Evolutionary conservation across 305 asterid genomes (phyloP), one percentile per base, ranked within the genome.

Genomic region (Solanum chacoense): DNA sequence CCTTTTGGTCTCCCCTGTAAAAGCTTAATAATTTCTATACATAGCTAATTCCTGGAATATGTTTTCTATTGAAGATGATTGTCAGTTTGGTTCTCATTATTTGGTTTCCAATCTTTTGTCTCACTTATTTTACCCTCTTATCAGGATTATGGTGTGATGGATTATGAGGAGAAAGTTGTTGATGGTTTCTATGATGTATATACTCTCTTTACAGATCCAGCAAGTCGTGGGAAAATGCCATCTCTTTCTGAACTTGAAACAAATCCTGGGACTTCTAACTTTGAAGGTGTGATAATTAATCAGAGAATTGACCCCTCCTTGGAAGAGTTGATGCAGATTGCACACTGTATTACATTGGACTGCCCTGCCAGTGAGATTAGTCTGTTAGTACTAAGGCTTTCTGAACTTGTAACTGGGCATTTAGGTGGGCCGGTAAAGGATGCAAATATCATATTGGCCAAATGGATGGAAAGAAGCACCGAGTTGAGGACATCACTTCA

Each of bases 181-280:
- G 99, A 98, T 94, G 99, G 99, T 80, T 98, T 98, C 93, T 98
- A 95, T 90, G 99, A 98, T 92, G 94, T 96, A 76, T 93, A 95
- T 92, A 94, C 92, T 88, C 95, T 94, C 88, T 95, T 96, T 87
- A 89, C 94, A 67, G 95, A 96, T 90, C 90, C 94, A 55, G 89
- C 94, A 89, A 91, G 77, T 88, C 94, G 94, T 87, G 99, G 97
- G 93, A 93, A 92, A 92, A 96, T 98, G 98, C 99, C 99, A 89
- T 95, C 99, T 91, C 98, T 96, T 91, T 78, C 93, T 88, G 99
- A 95, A 90, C 97, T 98, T 72, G 99, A 98, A 88, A 92, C 93
- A 87, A 93, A 93, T 78, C 91, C 84, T 20, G 97, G 97, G 89
- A 94, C 92, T 87, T 96, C 96, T 37, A 93, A 92, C 90, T 95